phyloP scores from a whole-genome alignment of 352 stramenopile species.

The Globisporangium canariense region DNA sequence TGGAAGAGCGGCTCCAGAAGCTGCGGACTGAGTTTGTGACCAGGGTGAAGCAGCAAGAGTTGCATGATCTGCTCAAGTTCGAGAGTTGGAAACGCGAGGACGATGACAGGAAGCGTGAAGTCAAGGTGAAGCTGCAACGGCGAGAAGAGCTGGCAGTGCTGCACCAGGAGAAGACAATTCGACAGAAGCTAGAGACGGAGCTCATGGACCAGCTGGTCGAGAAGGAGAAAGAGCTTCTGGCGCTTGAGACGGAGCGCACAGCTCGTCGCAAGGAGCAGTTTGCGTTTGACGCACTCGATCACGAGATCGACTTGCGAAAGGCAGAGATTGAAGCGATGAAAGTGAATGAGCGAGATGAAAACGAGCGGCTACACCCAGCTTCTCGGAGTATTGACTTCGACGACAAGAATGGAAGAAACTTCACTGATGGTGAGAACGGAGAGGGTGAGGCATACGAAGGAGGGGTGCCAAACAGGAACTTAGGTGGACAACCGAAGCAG shows the following conservation, averaged over 20 bases:
- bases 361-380: neutral
- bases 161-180: constrained; percentile 51
- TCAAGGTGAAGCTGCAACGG: constrained; percentile 29
- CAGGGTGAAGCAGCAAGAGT: constrained; percentile 64
- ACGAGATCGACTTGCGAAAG: constrained; percentile 20
- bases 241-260: constrained; percentile 33
- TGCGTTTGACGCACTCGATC: constrained; percentile 25
- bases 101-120: constrained; percentile 36
- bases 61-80: constrained; percentile 65
- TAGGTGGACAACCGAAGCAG: neutral
- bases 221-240: constrained; percentile 46
- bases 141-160: constrained; percentile 43
- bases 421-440: neutral
- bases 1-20: constrained; percentile 61
- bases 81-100: constrained; percentile 74
- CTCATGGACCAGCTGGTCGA: constrained; percentile 34
- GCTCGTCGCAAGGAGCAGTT: constrained; percentile 28
- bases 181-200: constrained; percentile 50
- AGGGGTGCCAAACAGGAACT: neutral
- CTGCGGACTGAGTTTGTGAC: constrained; percentile 74
- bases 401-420: neutral
- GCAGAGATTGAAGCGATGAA: constrained; percentile 11
- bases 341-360: neutral
- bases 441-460: neutral
- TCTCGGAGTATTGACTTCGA: neutral